Evolutionary conservation across 1,284 basidiomycete species (phyloP).

Genomic region (Sparassis latifolia): DNA sequence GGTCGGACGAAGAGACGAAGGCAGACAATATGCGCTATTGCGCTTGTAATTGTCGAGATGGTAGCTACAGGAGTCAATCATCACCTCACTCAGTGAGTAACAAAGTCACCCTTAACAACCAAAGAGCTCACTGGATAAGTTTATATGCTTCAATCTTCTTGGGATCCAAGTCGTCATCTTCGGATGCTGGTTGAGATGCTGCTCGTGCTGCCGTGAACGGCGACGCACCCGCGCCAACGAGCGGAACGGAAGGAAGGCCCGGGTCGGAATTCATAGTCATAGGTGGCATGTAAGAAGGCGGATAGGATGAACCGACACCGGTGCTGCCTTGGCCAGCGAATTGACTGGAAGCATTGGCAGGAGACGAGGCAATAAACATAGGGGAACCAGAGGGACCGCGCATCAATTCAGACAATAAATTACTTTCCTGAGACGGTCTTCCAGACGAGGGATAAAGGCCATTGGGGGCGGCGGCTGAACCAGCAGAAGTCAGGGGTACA

Average conservation of each 20-base stretch:
- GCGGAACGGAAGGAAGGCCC: slow-evolving; percentile 41
- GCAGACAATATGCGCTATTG: slow-evolving; percentile 80
- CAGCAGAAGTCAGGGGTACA: slow-evolving; percentile 41
- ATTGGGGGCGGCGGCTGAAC: slow-evolving; percentile 29
- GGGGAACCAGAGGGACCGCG: slow-evolving; percentile 50
- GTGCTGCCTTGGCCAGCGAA: slow-evolving; percentile 26
- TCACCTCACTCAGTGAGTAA: not conserved
- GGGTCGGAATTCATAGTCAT: slow-evolving; percentile 53
- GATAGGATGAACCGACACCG: slow-evolving; percentile 35
- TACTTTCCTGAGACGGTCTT: slow-evolving; percentile 27
- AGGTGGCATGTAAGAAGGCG: slow-evolving; percentile 45
- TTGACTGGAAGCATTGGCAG: slow-evolving; percentile 30
- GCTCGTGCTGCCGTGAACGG: slow-evolving; percentile 22
- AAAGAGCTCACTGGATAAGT: slow-evolving; percentile 58
- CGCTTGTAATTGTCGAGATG: slow-evolving; percentile 83
- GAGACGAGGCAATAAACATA: slow-evolving; percentile 48
- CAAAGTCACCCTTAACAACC: not conserved
- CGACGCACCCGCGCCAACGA: slow-evolving; percentile 27
- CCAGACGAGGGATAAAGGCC: slow-evolving; percentile 24
- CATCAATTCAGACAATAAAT: slow-evolving; percentile 57
- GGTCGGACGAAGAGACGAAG: slow-evolving; percentile 80
- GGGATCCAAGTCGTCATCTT: slow-evolving; percentile 53
- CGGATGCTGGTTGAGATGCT: slow-evolving; percentile 12
- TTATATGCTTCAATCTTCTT: slow-evolving; percentile 75
- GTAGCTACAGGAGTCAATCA: slow-evolving; percentile 38